These are phyloP conservation scores for Neonectria ditissima DNA, from an alignment of 2,329 filamentous ascomycete genomes.

Conservation along the genomic window DNA sequence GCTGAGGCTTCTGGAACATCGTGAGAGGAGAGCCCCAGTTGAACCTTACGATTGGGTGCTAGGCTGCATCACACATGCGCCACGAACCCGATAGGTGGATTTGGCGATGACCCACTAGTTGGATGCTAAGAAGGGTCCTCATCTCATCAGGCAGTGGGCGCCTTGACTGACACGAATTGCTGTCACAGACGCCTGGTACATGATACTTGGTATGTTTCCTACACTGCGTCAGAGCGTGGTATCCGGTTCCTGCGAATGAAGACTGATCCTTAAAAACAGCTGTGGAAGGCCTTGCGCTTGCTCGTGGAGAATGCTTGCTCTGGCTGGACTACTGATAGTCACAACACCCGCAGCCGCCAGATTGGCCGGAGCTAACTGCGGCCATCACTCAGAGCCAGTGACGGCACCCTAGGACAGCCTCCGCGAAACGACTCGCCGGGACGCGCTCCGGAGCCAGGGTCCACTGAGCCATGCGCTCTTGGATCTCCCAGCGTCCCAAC, in stretches of 20 bases:
- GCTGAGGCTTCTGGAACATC: slow-evolving; percentile 43
- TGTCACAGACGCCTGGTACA: slow-evolving; percentile 22
- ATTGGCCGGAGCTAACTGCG: slow-evolving; percentile 36
- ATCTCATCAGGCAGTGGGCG: slow-evolving; percentile 34
- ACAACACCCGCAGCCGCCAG: slow-evolving; percentile 15
- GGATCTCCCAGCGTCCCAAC: slow-evolving; percentile 30
- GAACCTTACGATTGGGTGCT: slow-evolving; percentile 32
- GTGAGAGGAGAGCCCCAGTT: slow-evolving; percentile 28
- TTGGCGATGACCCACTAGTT: slow-evolving; percentile 32
- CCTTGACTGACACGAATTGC: slow-evolving; percentile 25
- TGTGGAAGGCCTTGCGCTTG: slow-evolving; percentile 8
- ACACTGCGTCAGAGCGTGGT: neutral
- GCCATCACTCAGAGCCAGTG: slow-evolving; percentile 26
- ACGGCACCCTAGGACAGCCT: slow-evolving; percentile 24
- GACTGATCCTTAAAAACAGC: slow-evolving; percentile 15
- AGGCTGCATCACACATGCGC: slow-evolving; percentile 14
- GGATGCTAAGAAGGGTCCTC: slow-evolving; percentile 43
- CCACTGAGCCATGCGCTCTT: slow-evolving; percentile 21
- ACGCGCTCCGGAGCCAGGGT: slow-evolving; percentile 34
- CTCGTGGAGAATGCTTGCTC: slow-evolving; percentile 1
- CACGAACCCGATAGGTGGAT: slow-evolving; percentile 44
- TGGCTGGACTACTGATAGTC: slow-evolving; percentile 15
- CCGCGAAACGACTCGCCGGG: slow-evolving; percentile 33
- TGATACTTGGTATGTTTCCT: slow-evolving; percentile 16
- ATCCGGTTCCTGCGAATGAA: neutral